Conservation (phyloP, 106 monocot genomes). For the Apostasia shenzhenica region DNA sequence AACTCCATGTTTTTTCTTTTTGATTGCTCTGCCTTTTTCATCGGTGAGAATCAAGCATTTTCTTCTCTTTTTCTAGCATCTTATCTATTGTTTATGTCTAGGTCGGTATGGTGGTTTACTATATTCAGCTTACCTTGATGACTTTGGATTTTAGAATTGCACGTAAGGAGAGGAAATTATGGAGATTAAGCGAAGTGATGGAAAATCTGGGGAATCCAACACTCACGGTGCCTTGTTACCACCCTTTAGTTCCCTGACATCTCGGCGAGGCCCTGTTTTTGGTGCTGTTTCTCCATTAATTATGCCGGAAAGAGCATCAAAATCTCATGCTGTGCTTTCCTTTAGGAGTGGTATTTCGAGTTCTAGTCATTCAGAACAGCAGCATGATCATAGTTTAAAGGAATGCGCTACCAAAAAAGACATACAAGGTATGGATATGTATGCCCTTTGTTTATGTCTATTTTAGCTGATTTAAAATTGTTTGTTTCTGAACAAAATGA, state of each 20-base stretch:
- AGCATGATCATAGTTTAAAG: not conserved
- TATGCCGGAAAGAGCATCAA: not conserved
- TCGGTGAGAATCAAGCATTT: not conserved
- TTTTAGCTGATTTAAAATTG: not conserved
- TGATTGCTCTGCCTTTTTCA: not conserved
- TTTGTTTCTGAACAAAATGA: not conserved
- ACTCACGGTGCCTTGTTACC: not conserved
- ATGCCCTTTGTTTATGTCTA: not conserved
- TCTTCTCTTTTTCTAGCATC: too few relatives aligned
- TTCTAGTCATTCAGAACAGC: not conserved
- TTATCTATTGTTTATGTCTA: too few relatives aligned
- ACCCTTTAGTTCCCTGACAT: not conserved
- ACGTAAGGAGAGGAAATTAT: not conserved
- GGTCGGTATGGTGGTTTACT: too few relatives aligned
- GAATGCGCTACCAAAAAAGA: not conserved
- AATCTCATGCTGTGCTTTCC: not conserved
- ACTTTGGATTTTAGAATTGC: not conserved
- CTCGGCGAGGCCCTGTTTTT: constrained; percentile 2
- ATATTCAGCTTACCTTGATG: not conserved
- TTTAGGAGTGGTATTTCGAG: not conserved
- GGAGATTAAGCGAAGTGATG: not conserved
- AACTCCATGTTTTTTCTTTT: not conserved
- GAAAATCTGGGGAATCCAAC: constrained; percentile 5
- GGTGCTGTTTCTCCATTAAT: not conserved
- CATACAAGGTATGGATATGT: constrained; percentile 4